Base-by-base conservation (phyloP, 805 yeast genomes). In the Lipomyces kockii region DNA sequence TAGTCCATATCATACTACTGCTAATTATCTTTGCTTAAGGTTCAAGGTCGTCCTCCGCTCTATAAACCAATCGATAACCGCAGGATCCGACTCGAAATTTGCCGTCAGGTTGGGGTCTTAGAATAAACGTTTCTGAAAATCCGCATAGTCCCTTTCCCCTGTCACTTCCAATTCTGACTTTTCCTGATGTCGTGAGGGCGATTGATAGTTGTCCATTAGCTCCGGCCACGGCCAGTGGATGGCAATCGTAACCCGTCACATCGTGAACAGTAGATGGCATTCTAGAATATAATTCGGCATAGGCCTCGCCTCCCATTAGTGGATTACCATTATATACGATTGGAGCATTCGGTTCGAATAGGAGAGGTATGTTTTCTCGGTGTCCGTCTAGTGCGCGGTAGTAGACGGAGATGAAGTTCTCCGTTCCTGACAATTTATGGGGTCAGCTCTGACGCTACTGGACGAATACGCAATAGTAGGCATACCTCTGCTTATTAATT, bases 311-410 rank as follows among this genome's bases (percentile, higher is more conserved):
- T 8, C 83, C 83, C 11, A 73, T 77, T 25, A 80, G 66, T 51
- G 83, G 83, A 39, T 77, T 77, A 29, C 83, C 83, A 68, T 80
- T 79, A 79, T 80, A 81, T 17, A 81, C 79, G 34, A 81, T 76
- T 12, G 80, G 77, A 2, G 82, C 77, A 20, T 73, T 72, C 8
- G 78, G 77, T 14, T 64, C 63, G 35, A 75, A 65, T 53, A 71
- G 64, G 17, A 62, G 57, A 11, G 75, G 65, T n/a, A 76, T 70
- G 27, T 74, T 75, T 5, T 72, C 65, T 37, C 76, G 69, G 46
- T 74, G 73, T 12, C 56, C 35, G 69, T 80, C 83, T 55, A 80
- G 69, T 14, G 78, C 76, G 49, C 65, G 61, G 74, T 80, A 77
- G 60, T 80, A 78, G 43, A 71, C 73, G 39, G 63, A 51, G 39